These are phyloP conservation scores for Corrigiola litoralis DNA, from an alignment of 179 eudicot genomes.

Conservation along the genomic window DNA sequence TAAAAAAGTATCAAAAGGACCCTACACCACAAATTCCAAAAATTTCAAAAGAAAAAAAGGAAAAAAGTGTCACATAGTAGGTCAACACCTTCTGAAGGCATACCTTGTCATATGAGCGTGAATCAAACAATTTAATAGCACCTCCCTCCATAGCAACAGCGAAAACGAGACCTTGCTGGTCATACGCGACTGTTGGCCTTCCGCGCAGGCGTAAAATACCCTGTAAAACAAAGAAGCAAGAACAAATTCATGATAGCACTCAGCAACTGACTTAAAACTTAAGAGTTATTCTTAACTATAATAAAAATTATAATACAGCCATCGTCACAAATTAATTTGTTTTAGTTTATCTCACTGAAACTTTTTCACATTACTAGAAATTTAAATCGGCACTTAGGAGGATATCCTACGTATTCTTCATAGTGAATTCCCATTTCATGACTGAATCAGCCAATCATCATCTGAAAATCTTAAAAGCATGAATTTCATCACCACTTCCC, in stretches of 20 bases:
- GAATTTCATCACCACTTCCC: no score
- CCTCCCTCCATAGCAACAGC: conserved; percentile 99
- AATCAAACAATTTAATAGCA: conserved; percentile 90
- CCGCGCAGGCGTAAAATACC: conserved; percentile 84
- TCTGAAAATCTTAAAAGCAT: not conserved
- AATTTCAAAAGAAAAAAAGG: not conserved
- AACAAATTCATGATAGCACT: conserved; percentile 25
- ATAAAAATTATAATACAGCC: no score
- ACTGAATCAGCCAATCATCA: no score
- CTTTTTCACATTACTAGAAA: no score
- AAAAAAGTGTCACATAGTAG: not conserved
- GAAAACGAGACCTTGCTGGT: conserved; percentile 99
- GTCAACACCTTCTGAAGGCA: conserved; percentile 5
- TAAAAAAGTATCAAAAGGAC: conserved; percentile 96
- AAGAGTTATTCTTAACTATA: no score
- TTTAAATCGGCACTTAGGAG: no score
- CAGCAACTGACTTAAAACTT: no score
- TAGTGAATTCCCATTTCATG: no score
- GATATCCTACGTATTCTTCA: no score
- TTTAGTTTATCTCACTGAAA: no score
- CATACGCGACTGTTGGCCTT: conserved; percentile 96
- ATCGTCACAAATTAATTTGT: no score
- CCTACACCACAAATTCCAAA: conserved; percentile 36
- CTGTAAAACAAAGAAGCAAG: conserved; percentile 49
- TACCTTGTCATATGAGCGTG: conserved; percentile 94